Base-by-base conservation (phyloP, 306 rosid genomes). In the Aeschynomene evenia region DNA sequence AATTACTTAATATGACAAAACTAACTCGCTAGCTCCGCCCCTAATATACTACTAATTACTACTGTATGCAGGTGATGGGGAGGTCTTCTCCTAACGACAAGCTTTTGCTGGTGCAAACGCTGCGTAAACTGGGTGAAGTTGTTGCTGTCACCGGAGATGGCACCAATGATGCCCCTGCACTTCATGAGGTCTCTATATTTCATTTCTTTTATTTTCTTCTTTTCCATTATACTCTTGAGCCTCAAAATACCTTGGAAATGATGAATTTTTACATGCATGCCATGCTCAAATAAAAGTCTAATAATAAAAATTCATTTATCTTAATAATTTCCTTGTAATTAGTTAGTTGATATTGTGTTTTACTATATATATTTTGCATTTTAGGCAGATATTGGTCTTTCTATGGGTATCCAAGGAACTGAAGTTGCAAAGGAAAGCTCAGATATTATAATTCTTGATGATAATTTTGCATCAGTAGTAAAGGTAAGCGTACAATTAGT, bases 141-240 rank as follows among this genome's bases (percentile, higher is more conserved):
- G 98, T 94, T 67, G 98, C 97, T 66, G 98, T 94, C 61, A 94
- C 98, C 18, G 98, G 98, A 72, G 98, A 94, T 83, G 98, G 98
- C 68, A 94, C 98, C 51, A 94, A 94, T 71, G 97, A 94, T 73
- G 98, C 98, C 67, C 98, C 98, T 52, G 98, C 98, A 15, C 97
- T 94, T 68, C 97, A 94, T 11, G 98, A 94, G 97, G 98, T 94
- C 64, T 76, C 88, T 82, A 61, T 77, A 40, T 72, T 79, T 66
- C 73, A 77, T 70, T 40, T 20, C 34, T 16, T 46, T 8, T 33
- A 23, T 66, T n/a, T n/a, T n/a, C 72, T 79, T 66, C 73, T 79
- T 70, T 40, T 20, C 34, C 14, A 53, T 8, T 33, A 23, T 66
- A 48, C 19, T 77, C 14, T 56, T 60, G 37, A 22, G 53, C 19